Conservation (phyloP, 1,284 basidiomycete genomes). For the Serendipita sp. region DNA sequence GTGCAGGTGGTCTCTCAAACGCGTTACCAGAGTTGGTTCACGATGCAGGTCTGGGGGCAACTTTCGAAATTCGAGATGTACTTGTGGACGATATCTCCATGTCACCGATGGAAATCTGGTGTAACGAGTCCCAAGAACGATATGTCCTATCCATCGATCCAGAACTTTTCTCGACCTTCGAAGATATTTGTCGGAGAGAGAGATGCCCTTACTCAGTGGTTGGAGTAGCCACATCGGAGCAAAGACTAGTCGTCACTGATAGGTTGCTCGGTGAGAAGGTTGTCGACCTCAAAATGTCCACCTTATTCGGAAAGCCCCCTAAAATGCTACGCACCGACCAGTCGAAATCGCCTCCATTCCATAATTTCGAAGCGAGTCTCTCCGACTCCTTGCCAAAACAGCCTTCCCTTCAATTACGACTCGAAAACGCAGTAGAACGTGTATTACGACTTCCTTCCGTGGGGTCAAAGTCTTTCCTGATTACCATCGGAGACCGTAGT, state of each 20-base stretch:
- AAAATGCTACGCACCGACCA: constrained; percentile 71
- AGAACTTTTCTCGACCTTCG: constrained; percentile 37
- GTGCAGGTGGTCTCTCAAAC: constrained; percentile 92
- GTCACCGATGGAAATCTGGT: constrained; percentile 99
- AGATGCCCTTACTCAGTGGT: constrained; percentile 89
- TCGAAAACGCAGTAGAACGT: constrained; percentile 56
- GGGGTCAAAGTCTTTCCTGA: constrained; percentile 91
- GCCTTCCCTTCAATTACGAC: constrained; percentile 27
- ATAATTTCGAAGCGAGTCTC: constrained; percentile 62
- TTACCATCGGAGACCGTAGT: constrained; percentile 92
- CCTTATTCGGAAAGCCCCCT: constrained; percentile 92
- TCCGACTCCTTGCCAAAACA: constrained; percentile 43
- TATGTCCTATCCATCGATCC: constrained; percentile 84
- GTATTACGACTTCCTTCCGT: constrained; percentile 86
- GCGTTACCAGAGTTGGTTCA: constrained; percentile 95
- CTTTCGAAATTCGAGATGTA: constrained; percentile 91
- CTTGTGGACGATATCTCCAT: constrained; percentile 84
- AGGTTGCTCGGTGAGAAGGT: constrained; percentile 66
- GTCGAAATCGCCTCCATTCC: constrained; percentile 36
- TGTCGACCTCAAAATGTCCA: constrained; percentile 86
- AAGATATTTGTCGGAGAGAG: constrained; percentile 71
- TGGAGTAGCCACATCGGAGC: constrained; percentile 69
- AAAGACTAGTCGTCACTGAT: constrained; percentile 83
- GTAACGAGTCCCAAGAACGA: constrained; percentile 96
- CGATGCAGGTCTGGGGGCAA: constrained; percentile 80